Conservation (phyloP, 441 rosid genomes). For the Brassica hybrid region DNA sequence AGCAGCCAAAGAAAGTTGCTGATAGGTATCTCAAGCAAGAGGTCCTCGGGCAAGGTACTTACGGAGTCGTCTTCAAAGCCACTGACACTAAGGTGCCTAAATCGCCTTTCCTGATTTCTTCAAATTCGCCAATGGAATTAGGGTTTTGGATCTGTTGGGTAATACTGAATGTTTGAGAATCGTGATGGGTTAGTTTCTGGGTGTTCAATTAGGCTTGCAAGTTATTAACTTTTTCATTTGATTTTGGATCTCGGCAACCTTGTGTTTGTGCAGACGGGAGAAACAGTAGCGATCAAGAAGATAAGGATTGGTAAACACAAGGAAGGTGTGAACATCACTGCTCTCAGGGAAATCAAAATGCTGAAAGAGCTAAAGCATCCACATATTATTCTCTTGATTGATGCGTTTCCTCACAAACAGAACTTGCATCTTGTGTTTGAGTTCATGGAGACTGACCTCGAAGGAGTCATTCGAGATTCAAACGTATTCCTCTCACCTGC, state of each 20-base stretch:
- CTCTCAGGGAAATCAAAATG: slow-evolving; percentile 91
- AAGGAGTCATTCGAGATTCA: slow-evolving; percentile 86
- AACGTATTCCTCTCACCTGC: slow-evolving; percentile 91
- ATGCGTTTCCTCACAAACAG: slow-evolving; percentile 94
- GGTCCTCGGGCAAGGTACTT: slow-evolving; percentile 5
- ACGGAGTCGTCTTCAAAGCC: slow-evolving; percentile 10
- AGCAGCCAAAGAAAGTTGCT: not conserved
- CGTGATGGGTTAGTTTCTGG: no score
- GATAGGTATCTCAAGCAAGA: slow-evolving; percentile 9
- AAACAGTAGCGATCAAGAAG: slow-evolving; percentile 90
- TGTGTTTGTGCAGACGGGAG: slow-evolving; percentile 58
- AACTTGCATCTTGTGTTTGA: slow-evolving; percentile 96
- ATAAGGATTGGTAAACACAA: slow-evolving; percentile 93
- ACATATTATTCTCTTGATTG: slow-evolving; percentile 77
- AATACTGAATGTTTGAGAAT: no score
- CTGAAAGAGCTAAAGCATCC: slow-evolving; percentile 93
- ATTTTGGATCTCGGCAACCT: not conserved
- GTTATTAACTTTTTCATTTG: not conserved
- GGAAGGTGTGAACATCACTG: slow-evolving; percentile 92
- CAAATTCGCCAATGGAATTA: not conserved
- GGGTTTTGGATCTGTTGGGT: not conserved
- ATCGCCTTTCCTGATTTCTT: no score
- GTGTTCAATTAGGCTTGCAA: no score
- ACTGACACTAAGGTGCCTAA: slow-evolving; percentile 10
- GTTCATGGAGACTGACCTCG: slow-evolving; percentile 99